Evolutionary conservation across 805 yeast genomes (phyloP).

Genomic region (Groenewaldozyma tartarivorans): DNA sequence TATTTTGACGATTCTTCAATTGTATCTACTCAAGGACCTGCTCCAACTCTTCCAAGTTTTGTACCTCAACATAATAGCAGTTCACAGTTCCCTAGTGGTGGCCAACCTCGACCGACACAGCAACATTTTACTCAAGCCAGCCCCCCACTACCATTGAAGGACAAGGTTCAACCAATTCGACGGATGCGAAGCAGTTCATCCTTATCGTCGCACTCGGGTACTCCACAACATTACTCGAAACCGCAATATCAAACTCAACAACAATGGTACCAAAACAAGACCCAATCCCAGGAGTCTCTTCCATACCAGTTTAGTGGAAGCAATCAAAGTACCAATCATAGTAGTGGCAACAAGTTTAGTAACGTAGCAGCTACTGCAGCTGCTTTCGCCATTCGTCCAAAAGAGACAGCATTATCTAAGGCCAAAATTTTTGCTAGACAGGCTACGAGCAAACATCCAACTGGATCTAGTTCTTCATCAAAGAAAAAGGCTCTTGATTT

Average conservation of each 20-base stretch:
- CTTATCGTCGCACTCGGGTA: neutral
- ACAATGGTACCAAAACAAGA: too few relatives aligned
- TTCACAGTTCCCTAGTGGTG: neutral
- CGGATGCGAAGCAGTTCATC: neutral
- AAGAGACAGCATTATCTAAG: slow-evolving; percentile 21
- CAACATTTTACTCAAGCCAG: neutral
- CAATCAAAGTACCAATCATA: neutral
- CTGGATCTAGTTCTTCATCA: slow-evolving; percentile 4
- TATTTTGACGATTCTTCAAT: slow-evolving; percentile 1
- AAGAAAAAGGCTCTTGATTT: slow-evolving; percentile 15
- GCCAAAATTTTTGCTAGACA: slow-evolving; percentile 28
- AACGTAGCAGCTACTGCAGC: slow-evolving; percentile 26
- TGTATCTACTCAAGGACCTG: neutral
- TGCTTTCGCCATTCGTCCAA: slow-evolving; percentile 20
- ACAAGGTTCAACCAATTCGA: neutral
- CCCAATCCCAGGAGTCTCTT: neutral
- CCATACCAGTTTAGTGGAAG: neutral
- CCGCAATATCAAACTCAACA: neutral
- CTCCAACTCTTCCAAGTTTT: neutral
- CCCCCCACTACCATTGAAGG: neutral
- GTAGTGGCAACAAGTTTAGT: slow-evolving; percentile 10
- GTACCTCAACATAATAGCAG: slow-evolving; percentile 4
- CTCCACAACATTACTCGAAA: neutral
- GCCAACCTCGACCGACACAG: neutral
- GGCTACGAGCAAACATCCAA: slow-evolving; percentile 18